Evolutionary conservation across 306 rosid species (phyloP).

Genomic region (Abrus precatorius): DNA sequence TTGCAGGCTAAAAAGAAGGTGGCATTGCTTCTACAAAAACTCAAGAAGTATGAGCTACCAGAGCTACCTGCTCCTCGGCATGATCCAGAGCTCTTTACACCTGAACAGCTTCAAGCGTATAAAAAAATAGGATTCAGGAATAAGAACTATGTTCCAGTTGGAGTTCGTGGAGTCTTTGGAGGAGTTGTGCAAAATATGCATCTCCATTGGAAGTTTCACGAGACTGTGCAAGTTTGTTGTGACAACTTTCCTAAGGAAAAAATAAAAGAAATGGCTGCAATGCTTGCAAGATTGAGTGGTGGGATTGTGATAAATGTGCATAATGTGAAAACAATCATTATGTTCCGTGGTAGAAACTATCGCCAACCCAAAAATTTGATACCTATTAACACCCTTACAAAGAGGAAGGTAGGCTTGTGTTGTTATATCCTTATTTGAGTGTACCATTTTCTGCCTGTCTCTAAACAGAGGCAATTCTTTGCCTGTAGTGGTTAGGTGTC

Average conservation of each 20-base stretch:
- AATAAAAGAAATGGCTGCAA: slow-evolving; percentile 95
- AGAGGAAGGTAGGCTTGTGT: slow-evolving; percentile 82
- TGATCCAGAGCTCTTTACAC: slow-evolving; percentile 90
- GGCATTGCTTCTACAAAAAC: slow-evolving; percentile 89
- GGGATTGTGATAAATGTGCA: slow-evolving; percentile 90
- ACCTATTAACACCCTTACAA: slow-evolving; percentile 97
- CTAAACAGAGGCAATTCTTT: not conserved
- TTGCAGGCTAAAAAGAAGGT: slow-evolving; percentile 97
- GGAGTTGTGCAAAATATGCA: slow-evolving; percentile 99
- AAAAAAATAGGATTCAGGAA: slow-evolving; percentile 93
- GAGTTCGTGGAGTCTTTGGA: slow-evolving; percentile 99
- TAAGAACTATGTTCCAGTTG: slow-evolving; percentile 95
- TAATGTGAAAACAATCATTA: slow-evolving; percentile 90
- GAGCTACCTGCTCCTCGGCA: slow-evolving; percentile 90
- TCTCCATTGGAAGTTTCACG: slow-evolving; percentile 98
- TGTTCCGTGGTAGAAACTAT: slow-evolving; percentile 97
- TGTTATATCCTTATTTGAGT: slow-evolving; percentile 32
- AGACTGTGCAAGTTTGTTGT: slow-evolving; percentile 98
- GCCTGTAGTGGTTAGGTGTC: slow-evolving; percentile 7
- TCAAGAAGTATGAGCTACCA: slow-evolving; percentile 94
- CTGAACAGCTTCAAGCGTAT: slow-evolving; percentile 90
- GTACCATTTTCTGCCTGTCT: slow-evolving; percentile 1
- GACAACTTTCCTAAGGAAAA: slow-evolving; percentile 98
- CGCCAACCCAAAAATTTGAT: slow-evolving; percentile 96
- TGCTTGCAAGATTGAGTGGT: slow-evolving; percentile 97